These are phyloP conservation scores for Bisporella sp. DNA, from an alignment of 2,329 filamentous ascomycete species.

Conservation along the genomic window DNA sequence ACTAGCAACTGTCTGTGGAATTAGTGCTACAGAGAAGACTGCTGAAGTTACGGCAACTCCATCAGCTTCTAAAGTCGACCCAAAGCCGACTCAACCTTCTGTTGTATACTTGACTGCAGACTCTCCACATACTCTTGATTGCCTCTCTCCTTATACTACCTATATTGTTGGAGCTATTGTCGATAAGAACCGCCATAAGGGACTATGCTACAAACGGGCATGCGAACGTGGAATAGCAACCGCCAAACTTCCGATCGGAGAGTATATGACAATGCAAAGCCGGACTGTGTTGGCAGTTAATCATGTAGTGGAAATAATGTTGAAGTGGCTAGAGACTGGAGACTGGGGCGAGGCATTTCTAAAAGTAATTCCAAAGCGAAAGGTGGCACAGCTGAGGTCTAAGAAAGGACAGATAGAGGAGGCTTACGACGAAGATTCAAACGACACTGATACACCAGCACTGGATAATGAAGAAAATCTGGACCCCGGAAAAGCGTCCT, in stretches of 20 bases:
- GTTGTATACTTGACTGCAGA: slow-evolving; percentile 90
- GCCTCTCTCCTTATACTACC: slow-evolving; percentile 78
- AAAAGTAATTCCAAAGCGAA: slow-evolving; percentile 82
- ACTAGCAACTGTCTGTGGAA: background rate
- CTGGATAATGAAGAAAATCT: too few relatives aligned
- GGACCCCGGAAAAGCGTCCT: too few relatives aligned
- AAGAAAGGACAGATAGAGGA: slow-evolving; percentile 8
- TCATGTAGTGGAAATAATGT: slow-evolving; percentile 95
- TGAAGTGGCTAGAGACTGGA: slow-evolving; percentile 81
- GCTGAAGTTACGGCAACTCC: background rate
- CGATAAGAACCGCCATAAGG: slow-evolving; percentile 94
- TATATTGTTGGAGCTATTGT: slow-evolving; percentile 94
- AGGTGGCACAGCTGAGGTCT: slow-evolving; percentile 64
- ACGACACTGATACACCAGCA: background rate
- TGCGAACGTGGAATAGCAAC: slow-evolving; percentile 71
- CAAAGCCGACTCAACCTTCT: slow-evolving; percentile 36
- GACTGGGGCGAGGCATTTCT: slow-evolving; percentile 91
- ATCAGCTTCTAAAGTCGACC: background rate
- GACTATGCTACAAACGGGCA: slow-evolving; percentile 81
- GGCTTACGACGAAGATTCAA: background rate
- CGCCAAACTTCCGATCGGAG: slow-evolving; percentile 87
- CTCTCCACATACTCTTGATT: slow-evolving; percentile 75
- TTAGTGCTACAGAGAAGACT: background rate
- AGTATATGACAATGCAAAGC: slow-evolving; percentile 87
- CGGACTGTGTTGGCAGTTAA: slow-evolving; percentile 86